Evolutionary conservation across 2,329 filamentous ascomycete genomes (phyloP), one percentile per base, ranked within the genome.

Genomic region (Periglandula ipomoeae): DNA sequence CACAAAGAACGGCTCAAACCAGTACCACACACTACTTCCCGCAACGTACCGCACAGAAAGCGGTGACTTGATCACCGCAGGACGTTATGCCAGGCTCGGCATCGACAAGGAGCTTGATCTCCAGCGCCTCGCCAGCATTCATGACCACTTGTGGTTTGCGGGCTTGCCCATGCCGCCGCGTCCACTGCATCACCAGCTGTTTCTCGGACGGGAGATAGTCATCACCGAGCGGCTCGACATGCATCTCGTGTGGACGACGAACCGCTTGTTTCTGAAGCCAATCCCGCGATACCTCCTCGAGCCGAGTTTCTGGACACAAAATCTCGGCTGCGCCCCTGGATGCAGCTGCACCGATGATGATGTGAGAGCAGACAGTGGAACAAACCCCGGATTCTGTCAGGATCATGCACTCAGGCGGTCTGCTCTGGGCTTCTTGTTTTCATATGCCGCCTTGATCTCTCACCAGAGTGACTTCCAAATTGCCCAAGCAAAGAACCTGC

Each of bases 401-500:
- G 15, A 32, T 3, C 11, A 11, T 30, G 41, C 11, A 20, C 44
- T 47, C 42, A 15, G 41, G 13, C 40, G 35, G 23, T 44, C 47
- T 19, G 50, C 47, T 3, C 37, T 39, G 1, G 49, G 46, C 20
- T 45, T 53, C 7, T 44, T 52, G 3, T 52, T 51, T 42, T 51
- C 51, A n/a, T 51, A 56, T 26, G 35, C 41, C 17, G 50, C 47
- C 11, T 30, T 48, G 17, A 39, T 71, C 3, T 46, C 51, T 1
- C 54, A 63, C 49, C 62, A 68, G 50, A 67, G 60, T 52, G 61
- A 71, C 54, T 65, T 70, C 39, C 15, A 9, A 4, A 61, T 68
- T 19, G 65, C 67, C 5, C n/a, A n/a, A n/a, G n/a, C n/a, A n/a
- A n/a, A 59, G 38, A 50, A 55, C 17, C 53, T 72, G 5, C 20